Evolutionary conservation across 805 yeast species (phyloP), one percentile per base, ranked within the genome.

Genomic region (Pichia heedii): DNA sequence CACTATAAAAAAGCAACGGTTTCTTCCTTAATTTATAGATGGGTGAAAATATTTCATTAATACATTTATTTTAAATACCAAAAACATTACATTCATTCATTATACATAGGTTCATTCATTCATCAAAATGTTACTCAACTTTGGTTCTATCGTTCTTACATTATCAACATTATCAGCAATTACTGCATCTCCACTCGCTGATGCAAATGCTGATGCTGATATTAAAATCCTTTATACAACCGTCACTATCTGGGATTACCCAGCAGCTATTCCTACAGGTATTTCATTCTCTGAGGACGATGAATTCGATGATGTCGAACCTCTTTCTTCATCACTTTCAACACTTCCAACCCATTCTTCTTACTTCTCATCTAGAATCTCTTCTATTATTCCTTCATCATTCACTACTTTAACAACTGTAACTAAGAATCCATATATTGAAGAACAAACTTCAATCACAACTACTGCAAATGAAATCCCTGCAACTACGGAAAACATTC

Each of bases 201-300:
- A 12, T 19, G 32, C 20, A 19, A 29, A 33, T 2, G 22, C 42
- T 8, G 27, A 35, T 19, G 21, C 36, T 13, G 39, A 41, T 20
- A 22, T 33, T 24, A 10, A 35, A 19, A 15, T 36, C 36, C 34
- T 15, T 24, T 39, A 39, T 9, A 29, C 32, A 19, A 39, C 40
- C 21, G 41, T 36, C 10, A 40, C 40, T 19, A 32, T 36, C 26
- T 40, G 29, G 11, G 19, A 37, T 21, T 22, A 27, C 8, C 22
- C 38, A 12, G 30, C 21, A 12, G 35, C 26, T 19, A 21, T 42
- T 18, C 40, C 44, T 40, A 35, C 39, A 15, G 46, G 37, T 22
- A 13, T 39, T 13, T 16, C 16, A 7, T 38, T 37, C 11, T 5
- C 11, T 12, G 13, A 36, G 11, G 30, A 36, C 5, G 11, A 26